Evolutionary conservation across 2,329 filamentous ascomycete species (phyloP).

Genomic region (Monosporascus sp.): DNA sequence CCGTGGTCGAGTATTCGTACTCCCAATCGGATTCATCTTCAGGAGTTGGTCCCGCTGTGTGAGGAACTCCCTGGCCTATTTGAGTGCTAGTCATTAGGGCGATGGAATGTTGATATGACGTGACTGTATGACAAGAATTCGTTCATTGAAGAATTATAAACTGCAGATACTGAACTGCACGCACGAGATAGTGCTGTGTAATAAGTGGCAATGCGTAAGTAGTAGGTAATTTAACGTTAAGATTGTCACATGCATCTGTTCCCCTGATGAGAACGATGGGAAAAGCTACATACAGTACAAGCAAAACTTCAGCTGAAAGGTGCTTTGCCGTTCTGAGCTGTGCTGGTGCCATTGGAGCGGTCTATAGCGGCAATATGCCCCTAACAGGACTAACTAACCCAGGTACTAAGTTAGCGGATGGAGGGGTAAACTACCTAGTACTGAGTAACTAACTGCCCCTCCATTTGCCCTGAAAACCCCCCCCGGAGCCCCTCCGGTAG

Average conservation of each 20-base stretch:
- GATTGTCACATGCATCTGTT: too few relatives aligned
- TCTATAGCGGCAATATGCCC: slow-evolving; percentile 17
- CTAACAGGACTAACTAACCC: neutral
- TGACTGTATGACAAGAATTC: neutral
- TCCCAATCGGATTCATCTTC: slow-evolving; percentile 59
- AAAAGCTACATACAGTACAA: too few relatives aligned
- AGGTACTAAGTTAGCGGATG: neutral
- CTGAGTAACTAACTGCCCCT: too few relatives aligned
- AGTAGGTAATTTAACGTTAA: too few relatives aligned
- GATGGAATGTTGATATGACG: slow-evolving; percentile 11
- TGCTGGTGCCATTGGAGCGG: slow-evolving; percentile 10
- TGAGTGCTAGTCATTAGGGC: slow-evolving; percentile 22
- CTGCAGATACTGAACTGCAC: neutral
- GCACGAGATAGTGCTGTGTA: too few relatives aligned
- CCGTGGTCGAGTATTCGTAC: slow-evolving; percentile 61
- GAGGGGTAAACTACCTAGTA: slow-evolving; percentile 1
- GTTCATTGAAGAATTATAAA: neutral
- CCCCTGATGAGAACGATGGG: too few relatives aligned
- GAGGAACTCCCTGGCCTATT: slow-evolving; percentile 12
- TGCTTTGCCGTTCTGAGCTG: slow-evolving; percentile 17
- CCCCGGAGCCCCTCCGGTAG: neutral
- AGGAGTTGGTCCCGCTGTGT: slow-evolving; percentile 4
- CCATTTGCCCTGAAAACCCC: neutral
- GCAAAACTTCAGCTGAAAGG: too few relatives aligned
- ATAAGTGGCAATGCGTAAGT: too few relatives aligned